Evolutionary conservation across 768 basidiomycete genomes (phyloP).

Genomic region (Lactifluus subvellereus): DNA sequence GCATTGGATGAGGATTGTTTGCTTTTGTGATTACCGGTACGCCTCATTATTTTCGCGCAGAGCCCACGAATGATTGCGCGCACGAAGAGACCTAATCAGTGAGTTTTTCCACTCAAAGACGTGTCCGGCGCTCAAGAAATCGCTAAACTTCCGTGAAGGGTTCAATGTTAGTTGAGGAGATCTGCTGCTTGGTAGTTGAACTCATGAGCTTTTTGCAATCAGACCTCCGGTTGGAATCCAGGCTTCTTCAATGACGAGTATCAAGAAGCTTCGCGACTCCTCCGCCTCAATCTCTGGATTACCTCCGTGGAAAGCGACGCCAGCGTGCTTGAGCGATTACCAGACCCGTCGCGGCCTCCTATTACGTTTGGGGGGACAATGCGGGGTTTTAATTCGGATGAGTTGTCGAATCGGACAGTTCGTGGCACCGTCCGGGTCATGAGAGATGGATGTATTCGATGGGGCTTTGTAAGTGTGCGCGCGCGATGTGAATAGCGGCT

Average conservation of each 20-base stretch:
- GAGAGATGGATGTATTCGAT: constrained; percentile 32
- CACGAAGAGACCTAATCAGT: constrained; percentile 41
- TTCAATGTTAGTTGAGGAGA: constrained; percentile 29
- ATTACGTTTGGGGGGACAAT: constrained; percentile 31
- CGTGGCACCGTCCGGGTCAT: constrained; percentile 34
- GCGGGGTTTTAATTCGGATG: constrained; percentile 27
- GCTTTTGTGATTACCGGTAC: constrained; percentile 75
- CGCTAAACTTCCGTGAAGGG: constrained; percentile 20
- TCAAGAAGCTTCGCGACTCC: constrained; percentile 58
- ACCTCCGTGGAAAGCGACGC: constrained; percentile 30
- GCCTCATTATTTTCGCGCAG: constrained; percentile 11
- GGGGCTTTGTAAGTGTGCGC: constrained; percentile 47
- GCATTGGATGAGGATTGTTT: constrained; percentile 68
- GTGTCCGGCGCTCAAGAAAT: neutral
- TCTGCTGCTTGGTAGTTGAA: neutral
- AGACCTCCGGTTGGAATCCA: constrained; percentile 25
- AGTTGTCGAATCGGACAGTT: constrained; percentile 28
- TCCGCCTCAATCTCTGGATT: constrained; percentile 50
- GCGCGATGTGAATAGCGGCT: neutral
- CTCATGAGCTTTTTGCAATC: neutral
- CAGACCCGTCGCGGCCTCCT: constrained; percentile 28
- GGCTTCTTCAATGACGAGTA: constrained; percentile 55
- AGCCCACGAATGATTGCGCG: neutral
- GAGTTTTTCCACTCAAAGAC: constrained; percentile 22
- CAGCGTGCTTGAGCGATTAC: constrained; percentile 13